Base-by-base conservation (phyloP, 2,329 filamentous ascomycete genomes). In the Pseudopyricularia javanii region DNA sequence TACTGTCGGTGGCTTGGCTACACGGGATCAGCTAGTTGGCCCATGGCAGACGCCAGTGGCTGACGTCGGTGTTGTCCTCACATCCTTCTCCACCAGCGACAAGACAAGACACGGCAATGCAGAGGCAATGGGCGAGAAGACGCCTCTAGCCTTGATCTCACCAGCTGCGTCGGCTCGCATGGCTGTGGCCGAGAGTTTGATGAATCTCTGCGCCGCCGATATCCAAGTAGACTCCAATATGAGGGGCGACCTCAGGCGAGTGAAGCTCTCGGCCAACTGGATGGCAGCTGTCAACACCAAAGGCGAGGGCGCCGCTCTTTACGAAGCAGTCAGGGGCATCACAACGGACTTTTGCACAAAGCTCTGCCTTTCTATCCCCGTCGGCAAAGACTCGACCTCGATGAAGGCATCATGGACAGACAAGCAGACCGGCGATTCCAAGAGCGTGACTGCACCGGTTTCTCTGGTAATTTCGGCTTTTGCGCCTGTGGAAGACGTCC, bases 401-500 rank as follows among this genome's bases (percentile, higher is more conserved):
- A 97, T 98, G 93, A 96, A 96, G 75, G 91, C 94, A 62, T 89
- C 89, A 53, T 97, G 93, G 93, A 86, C 82, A 63, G 86, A 91
- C 32, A 34, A 30, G 24, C 72, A 78, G 54, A 79, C 74, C 30
- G 79, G 80, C 17, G 76, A 86, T 56, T 70, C 77, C 14, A 93
- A 87, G 71, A 91, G 91, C 59, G 91, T 97, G 50, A 96, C 89
- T 35, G 88, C 93, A 4, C 93, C 93, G 1, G 80, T 97, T 60
- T 95, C 91, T 1, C 78, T 95, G 6, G 84, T 96, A 53, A 90
- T 97, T 60, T 90, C 93, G 5, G 88, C 93, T 1, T 96, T 97
- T 63, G 85, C 86, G 1, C 80, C 89, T 2, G 91, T 96, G 3
- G 79, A 86, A 52, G 82, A 94, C 64, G 83, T 91, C 52, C 78